Evolutionary conservation across 1,284 basidiomycete species (phyloP), one percentile per base, ranked within the genome.

Genomic region (Trametes versicolor): DNA sequence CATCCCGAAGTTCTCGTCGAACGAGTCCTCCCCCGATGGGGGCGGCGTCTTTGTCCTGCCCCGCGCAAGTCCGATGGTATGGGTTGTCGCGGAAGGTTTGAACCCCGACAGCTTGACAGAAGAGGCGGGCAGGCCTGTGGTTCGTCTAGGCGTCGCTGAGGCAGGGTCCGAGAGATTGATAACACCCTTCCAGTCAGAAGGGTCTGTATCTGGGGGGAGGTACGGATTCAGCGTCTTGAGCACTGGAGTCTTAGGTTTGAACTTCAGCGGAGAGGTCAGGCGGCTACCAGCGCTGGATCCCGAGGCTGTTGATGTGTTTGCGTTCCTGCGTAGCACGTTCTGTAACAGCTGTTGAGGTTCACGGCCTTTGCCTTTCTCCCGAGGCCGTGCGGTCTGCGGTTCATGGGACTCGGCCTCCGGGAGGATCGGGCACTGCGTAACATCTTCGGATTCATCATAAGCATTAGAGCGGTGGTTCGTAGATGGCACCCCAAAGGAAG

Each of bases 1-100:
- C 91, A 96, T 93, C 51, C 91, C 92, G 39, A 89, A 85, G n/a
- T 87, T 88, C 45, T 87, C 81, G 58, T 87, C 84, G 55, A 83
- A 82, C 5, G 75, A 75, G 36, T 82, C 81, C 66, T 87, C 77
- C 69, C 73, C 73, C 65, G 64, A 54, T 6, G 69, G 70, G 0
- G 71, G 66, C 21, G 73, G 73, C 1, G 72, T 73, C 70, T 73
- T 76, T 15, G 52, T 76, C 63, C 75, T 65, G 17, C 62, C 61
- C 47, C 58, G 55, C 5, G 58, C 51, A n/a, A 61, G 37, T 4
- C 61, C 58, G 12, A 59, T 61, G 5, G 63, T 39, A n/a, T 64
- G 58, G 12, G 60, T 69, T 63, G 58, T 70, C 62, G 37, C 55
- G 34, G 51, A 66, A 59, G 60, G 58, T 51, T 53, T 57, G 64